phyloP scores from a whole-genome alignment of 495 filamentous ascomycete species.

The Thozetella sp. region DNA sequence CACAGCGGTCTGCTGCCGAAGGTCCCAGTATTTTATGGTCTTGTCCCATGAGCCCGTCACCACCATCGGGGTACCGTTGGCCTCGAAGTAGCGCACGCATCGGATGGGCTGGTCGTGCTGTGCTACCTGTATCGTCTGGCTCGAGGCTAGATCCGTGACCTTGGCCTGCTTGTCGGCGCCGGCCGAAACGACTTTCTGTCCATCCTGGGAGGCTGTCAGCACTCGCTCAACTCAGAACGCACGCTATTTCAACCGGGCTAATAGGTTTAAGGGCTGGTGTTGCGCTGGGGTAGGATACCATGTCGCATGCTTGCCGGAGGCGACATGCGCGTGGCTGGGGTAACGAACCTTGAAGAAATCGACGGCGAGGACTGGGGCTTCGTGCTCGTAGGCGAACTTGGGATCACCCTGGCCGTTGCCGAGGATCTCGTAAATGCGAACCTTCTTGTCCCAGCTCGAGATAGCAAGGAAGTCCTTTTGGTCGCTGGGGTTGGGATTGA shows the following conservation, averaged over 20 bases:
- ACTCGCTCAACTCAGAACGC: too few relatives aligned
- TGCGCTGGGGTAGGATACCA: too few relatives aligned
- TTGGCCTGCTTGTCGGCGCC: constrained; percentile 85
- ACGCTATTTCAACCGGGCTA: too few relatives aligned
- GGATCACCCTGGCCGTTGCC: constrained; percentile 67
- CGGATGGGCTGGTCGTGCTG: constrained; percentile 81
- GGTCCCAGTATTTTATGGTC: constrained; percentile 94
- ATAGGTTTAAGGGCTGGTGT: too few relatives aligned
- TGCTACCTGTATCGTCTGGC: constrained; percentile 63
- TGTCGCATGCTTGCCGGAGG: background rate
- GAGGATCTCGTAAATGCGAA: constrained; percentile 86
- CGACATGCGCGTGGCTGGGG: background rate
- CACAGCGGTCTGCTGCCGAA: constrained; percentile 64
- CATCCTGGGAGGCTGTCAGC: constrained; percentile 41
- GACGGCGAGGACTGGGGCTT: constrained; percentile 72
- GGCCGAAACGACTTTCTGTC: constrained; percentile 74
- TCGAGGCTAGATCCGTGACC: constrained; percentile 70
- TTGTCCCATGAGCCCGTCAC: constrained; percentile 96
- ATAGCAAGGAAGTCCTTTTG: constrained; percentile 77
- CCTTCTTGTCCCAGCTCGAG: constrained; percentile 89
- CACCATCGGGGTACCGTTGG: constrained; percentile 61
- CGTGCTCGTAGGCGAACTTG: constrained; percentile 72
- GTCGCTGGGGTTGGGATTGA: constrained; percentile 59
- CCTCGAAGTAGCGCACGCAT: constrained; percentile 75
- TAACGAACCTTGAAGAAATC: constrained; percentile 80